Evolutionary conservation across 768 basidiomycete species (phyloP), one percentile per base, ranked within the genome.

Genomic region (Albatrellus ellisii): DNA sequence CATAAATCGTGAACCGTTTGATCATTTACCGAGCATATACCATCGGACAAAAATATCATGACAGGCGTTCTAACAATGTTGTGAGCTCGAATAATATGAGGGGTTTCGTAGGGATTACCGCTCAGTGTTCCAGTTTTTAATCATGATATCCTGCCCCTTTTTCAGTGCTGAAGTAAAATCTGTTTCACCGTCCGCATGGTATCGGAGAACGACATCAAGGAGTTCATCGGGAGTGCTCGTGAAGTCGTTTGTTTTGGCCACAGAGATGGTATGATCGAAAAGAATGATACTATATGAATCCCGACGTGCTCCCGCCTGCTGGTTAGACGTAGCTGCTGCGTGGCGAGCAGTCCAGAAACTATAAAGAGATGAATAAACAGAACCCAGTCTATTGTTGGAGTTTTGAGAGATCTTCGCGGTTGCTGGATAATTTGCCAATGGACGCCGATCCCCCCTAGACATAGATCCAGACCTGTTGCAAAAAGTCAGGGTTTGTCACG

Each of bases 31-130:
- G 7, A 4, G 34, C 68, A 68, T 57, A 71, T 64, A 0, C 75
- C 75, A 44, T 74, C 75, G 2, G 75, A 76, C 7, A 75, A 59
- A 54, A 77, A 77, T 36, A 76, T 65, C n/a, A 77, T 55, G 6
- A 75, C 63, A 0, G 75, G 73, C 1, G 63, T 55, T 32, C 73
- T 71, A 43, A 17, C 29, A 43, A 11, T 45, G 35, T 18, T 21
- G 18, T 21, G 7, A 15, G 18, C 6, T 3, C 22, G 6, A 36
- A 20, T 5, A 3, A 12, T 14, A 43, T 26, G 4, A 24, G 12
- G 5, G 2, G 5, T 33, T 9, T 0, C 20, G 18, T 18, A 11
- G 18, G 15, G 18, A 6, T 20, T 41, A 69, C 75, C 70, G 59
- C 43, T 75, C 69, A 0, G 65, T 64, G 35, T 62, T 72, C 75